A percentile compares a stretch with the other conserved stretches of the same genome.
Evolutionary conservation across 306 rosid genomes (phyloP).

Genomic region (Castanea sativa): DNA sequence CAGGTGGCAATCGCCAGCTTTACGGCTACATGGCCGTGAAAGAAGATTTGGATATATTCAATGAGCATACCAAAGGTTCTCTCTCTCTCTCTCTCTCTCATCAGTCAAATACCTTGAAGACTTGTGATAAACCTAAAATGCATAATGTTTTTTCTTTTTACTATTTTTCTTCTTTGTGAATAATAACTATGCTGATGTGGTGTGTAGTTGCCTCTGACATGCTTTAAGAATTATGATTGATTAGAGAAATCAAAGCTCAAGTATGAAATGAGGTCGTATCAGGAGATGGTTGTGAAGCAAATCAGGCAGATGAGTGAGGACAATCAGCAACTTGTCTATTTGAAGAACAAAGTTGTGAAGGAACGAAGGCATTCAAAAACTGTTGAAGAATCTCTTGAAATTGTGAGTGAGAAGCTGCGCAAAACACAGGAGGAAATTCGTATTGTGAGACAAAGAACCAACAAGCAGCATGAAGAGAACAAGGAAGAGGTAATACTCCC

Average conservation of each 20-base stretch:
- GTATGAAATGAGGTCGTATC: conserved; percentile 67
- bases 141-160: not conserved
- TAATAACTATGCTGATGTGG: not conserved
- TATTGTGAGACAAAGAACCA: conserved; percentile 53
- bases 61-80: conserved; percentile 72
- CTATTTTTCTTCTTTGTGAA: not conserved
- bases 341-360: conserved; percentile 46
- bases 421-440: conserved; percentile 54
- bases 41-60: conserved; percentile 68
- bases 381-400: conserved; percentile 47
- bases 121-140: not conserved
- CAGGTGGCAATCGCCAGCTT: conserved; percentile 76
- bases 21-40: conserved; percentile 71
- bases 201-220: not conserved
- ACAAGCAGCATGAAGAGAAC: conserved; percentile 55
- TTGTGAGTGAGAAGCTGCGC: conserved; percentile 48
- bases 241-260: conserved; percentile 69
- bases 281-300: conserved; percentile 72
- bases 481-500: conserved; percentile 66
- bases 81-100: conserved; percentile 11
- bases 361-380: conserved; percentile 35
- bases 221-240: conserved; percentile 3
- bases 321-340: conserved; percentile 51
- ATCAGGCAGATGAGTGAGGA: conserved; percentile 72
- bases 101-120: not conserved